A percentile compares a stretch with the other conserved stretches of the same genome.
Evolutionary conservation across 345 rosid species (phyloP).

Genomic region (Camelina hispida): DNA sequence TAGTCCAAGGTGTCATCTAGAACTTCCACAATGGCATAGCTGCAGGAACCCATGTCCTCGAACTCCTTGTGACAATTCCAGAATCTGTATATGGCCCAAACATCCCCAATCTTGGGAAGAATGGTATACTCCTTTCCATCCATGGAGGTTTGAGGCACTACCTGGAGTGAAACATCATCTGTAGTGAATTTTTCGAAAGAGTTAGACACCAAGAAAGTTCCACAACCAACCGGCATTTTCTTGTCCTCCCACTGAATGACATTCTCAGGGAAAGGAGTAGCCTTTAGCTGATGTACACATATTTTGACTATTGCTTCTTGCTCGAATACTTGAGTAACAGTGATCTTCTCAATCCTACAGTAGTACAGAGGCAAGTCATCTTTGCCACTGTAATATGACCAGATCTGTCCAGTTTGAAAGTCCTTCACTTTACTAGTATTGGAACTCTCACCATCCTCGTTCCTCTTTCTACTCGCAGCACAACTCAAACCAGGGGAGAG

Average conservation of each 20-base stretch:
- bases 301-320: conserved; percentile 52
- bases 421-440: too few species aligned
- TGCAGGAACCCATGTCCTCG: conserved; percentile 46
- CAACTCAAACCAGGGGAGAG: too few species aligned
- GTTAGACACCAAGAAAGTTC: conserved; percentile 56
- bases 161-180: conserved; percentile 57
- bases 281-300: conserved; percentile 61
- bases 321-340: background rate
- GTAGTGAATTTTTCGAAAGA: conserved; percentile 36
- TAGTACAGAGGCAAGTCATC: conserved; percentile 75
- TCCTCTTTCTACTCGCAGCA: too few species aligned
- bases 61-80: conserved; percentile 52
- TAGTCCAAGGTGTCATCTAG: conserved; percentile 39
- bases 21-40: conserved; percentile 64
- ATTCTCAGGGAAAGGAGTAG: conserved; percentile 50
- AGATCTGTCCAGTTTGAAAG: conserved; percentile 54
- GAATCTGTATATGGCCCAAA: conserved; percentile 76
- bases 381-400: conserved; percentile 59
- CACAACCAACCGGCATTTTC: conserved; percentile 65
- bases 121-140: conserved; percentile 47
- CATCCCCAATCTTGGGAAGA: conserved; percentile 67
- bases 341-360: conserved; percentile 55
- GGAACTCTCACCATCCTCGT: too few species aligned
- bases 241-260: conserved; percentile 51
- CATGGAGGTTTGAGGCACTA: conserved; percentile 49